Base-by-base conservation (phyloP, 208 protist species). In the Leishmania braziliensis region DNA sequence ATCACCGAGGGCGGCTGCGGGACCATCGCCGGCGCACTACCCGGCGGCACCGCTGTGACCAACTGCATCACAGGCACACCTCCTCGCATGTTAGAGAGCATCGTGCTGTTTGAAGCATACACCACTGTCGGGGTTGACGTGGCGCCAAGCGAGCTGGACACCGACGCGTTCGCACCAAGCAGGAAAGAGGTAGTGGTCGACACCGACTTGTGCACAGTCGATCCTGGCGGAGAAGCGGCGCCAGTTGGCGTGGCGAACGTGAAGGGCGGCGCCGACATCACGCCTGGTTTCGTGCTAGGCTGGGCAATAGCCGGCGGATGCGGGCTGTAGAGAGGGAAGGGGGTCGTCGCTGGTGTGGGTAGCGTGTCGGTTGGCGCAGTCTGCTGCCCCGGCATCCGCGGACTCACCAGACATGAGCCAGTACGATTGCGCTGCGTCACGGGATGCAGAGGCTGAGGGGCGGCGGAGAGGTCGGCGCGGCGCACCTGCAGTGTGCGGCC, bases 401-500 rank as follows among this genome's bases (percentile, higher is more conserved):
- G 78, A 36, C 78, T 66, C 56, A 66, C 74, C 16, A 77, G 36
- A n/a, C 79, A 65, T 1, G 78, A 86, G n/a, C 83, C 79, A 56
- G 83, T 77, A 60, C 79, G 78, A 50, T 81, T 80, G 62, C 72
- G 83, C 79, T 79, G 83, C 29, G 83, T 82, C n/a, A 82, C 78
- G 3, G 73, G 83, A 53, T 79, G 70, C 26, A 88, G 69, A 8
- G 85, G 77, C 63, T 84, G 84, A 33, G 91, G 91, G 5, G 88
- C 88, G 12, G 91, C 91, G 2, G 89, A 85, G 51, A 86, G 69
- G 74, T 95, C 89, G 18, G 89, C 89, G 5, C 89, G 86, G 18
- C 91, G 89, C 36, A 88, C 91, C 79, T 95, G 89, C 75, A 95
- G 83, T n/a, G 84, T 77, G 29, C 86, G 87, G 33, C 84, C 86